Evolutionary conservation across 2,329 filamentous ascomycete species (phyloP).

Genomic region (Dactylellina drechsleri): DNA sequence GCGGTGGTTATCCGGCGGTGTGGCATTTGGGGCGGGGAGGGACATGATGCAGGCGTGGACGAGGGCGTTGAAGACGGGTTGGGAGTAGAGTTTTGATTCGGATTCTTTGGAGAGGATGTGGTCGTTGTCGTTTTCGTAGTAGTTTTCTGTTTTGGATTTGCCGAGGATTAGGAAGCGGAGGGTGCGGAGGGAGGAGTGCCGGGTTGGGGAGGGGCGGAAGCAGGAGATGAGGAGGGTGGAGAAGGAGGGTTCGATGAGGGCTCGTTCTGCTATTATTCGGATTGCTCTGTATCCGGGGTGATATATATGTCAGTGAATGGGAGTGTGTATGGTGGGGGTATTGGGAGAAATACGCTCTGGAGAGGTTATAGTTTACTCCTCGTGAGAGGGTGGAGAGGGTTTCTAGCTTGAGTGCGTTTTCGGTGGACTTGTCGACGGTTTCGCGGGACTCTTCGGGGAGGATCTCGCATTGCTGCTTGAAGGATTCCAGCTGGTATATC

Average conservation of each 20-base stretch:
- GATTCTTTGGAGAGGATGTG: constrained; percentile 53
- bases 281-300: constrained; percentile 34
- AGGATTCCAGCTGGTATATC: constrained; percentile 44
- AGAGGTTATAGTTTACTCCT: constrained; percentile 53
- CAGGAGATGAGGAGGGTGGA: constrained; percentile 26
- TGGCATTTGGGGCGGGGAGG: constrained; percentile 9
- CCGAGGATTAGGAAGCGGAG: constrained; percentile 52
- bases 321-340: not conserved
- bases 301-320: constrained; percentile 2
- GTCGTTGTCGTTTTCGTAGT: constrained; percentile 55
- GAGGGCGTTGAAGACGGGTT: constrained; percentile 36
- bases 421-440: constrained; percentile 50
- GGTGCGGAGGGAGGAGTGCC: constrained; percentile 41
- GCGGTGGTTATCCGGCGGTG: not conserved
- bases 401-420: constrained; percentile 50
- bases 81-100: constrained; percentile 27
- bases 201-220: constrained; percentile 9
- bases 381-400: constrained; percentile 32
- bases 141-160: constrained; percentile 52
- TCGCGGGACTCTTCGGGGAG: constrained; percentile 48
- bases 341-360: constrained; percentile 37
- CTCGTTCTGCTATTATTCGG: constrained; percentile 53
- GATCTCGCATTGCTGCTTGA: constrained; percentile 47
- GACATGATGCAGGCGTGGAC: constrained; percentile 31
- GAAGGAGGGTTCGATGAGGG: constrained; percentile 31